Evolutionary conservation across 73 alveolate species (phyloP).

Genomic region (Tetrahymena malaccensis): DNA sequence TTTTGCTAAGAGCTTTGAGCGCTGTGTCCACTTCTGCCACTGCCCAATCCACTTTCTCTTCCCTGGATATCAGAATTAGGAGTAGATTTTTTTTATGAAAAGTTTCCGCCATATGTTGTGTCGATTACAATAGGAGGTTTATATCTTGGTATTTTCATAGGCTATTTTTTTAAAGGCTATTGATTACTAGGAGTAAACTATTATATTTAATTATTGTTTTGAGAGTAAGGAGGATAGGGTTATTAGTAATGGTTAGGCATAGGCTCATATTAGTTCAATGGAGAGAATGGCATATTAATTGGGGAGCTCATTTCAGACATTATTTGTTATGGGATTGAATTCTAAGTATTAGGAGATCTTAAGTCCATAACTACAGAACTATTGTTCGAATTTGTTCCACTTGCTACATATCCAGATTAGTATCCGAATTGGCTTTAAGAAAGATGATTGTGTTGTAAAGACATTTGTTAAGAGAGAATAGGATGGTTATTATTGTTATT

Average conservation of each 20-base stretch:
- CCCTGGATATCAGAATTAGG: not conserved
- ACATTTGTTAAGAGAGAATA: not conserved
- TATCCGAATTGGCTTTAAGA: not conserved
- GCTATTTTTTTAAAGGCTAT: not conserved
- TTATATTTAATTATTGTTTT: not conserved
- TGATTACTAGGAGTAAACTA: not conserved
- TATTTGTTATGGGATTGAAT: not conserved
- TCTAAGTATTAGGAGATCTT: not conserved
- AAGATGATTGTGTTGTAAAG: not conserved
- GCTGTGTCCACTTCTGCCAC: not conserved
- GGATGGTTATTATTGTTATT: not conserved
- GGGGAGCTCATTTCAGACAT: not conserved
- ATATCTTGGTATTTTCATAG: not conserved
- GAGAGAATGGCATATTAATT: not conserved
- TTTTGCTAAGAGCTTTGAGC: not conserved
- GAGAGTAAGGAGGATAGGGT: not conserved
- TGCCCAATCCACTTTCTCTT: not conserved
- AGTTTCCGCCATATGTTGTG: not conserved
- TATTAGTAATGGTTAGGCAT: not conserved
- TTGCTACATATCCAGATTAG: not conserved
- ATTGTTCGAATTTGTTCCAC: not conserved
- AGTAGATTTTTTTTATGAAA: not conserved
- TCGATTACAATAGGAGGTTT: not conserved
- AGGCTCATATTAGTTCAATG: not conserved
- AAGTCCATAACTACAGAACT: not conserved